Conservation (phyloP, 2,329 filamentous ascomycete species). For the Fusarium duplospermum region DNA sequence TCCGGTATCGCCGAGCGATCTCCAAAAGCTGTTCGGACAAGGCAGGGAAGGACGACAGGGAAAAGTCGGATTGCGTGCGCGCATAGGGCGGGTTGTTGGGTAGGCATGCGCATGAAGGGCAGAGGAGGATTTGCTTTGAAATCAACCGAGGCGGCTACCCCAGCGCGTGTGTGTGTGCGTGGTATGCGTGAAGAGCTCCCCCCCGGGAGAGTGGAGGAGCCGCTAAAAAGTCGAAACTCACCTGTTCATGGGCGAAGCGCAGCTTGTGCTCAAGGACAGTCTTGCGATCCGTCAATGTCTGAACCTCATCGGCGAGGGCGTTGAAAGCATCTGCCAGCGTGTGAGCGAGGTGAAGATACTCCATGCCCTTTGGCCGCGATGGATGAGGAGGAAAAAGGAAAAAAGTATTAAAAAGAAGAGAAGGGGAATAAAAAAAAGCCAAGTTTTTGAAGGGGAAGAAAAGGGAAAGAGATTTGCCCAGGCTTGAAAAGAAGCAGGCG, state of each 20-base stretch:
- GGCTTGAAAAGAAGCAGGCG: conserved; percentile 17
- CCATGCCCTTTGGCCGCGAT: conserved; percentile 48
- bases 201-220: neutral
- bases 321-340: conserved; percentile 73
- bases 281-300: conserved; percentile 71
- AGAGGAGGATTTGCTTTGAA: conserved; percentile 29
- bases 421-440: neutral
- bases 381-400: conserved; percentile 12
- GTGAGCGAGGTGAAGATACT: conserved; percentile 59
- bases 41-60: conserved; percentile 6
- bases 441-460: conserved; percentile 27
- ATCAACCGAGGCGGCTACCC: conserved; percentile 17
- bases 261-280: conserved; percentile 75
- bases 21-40: conserved; percentile 16
- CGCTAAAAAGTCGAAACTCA: conserved; percentile 52
- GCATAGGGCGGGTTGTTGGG: neutral
- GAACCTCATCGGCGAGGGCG: conserved; percentile 73
- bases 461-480: conserved; percentile 38
- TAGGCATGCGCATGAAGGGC: neutral
- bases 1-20: conserved; percentile 43
- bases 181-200: neutral
- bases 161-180: neutral
- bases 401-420: conserved; percentile 8
- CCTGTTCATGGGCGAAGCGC: conserved; percentile 74
- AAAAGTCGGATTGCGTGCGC: conserved; percentile 23